phyloP scores from a whole-genome alignment of 345 rosid genomes.

The Hypericum perforatum region DNA sequence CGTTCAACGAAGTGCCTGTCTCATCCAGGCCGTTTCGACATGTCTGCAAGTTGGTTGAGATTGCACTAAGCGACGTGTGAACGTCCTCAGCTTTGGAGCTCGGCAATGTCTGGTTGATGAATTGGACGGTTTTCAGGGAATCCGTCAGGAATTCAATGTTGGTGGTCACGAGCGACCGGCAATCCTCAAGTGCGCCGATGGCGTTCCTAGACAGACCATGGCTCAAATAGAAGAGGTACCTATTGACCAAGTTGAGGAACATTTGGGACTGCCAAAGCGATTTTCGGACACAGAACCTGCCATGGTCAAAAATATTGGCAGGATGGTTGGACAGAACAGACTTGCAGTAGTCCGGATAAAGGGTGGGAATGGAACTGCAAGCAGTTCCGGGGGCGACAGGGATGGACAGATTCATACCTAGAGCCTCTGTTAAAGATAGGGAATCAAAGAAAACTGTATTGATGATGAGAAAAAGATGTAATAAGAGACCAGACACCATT shows the following conservation, averaged over 20 bases:
- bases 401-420: no score
- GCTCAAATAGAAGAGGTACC: conserved; percentile 30
- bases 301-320: conserved; percentile 40
- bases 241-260: conserved; percentile 39
- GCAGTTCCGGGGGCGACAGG: not conserved
- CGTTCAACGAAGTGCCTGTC: conserved; percentile 46
- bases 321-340: conserved; percentile 42
- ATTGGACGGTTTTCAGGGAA: conserved; percentile 35
- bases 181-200: conserved; percentile 65
- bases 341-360: conserved; percentile 47
- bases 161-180: conserved; percentile 37
- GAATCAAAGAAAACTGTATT: no score
- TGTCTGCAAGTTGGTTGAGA: conserved; percentile 67
- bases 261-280: conserved; percentile 50
- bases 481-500: no score
- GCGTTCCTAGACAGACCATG: conserved; percentile 33
- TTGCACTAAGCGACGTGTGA: conserved; percentile 63
- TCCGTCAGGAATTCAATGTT: conserved; percentile 48
- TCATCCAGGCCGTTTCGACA: conserved; percentile 52
- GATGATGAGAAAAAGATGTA: no score
- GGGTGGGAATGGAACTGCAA: conserved; percentile 44
- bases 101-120: conserved; percentile 28
- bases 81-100: conserved; percentile 45
- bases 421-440: no score
- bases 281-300: conserved; percentile 45